Evolutionary conservation across 495 filamentous ascomycete genomes (phyloP).

Genomic region (Podospora appendiculata): DNA sequence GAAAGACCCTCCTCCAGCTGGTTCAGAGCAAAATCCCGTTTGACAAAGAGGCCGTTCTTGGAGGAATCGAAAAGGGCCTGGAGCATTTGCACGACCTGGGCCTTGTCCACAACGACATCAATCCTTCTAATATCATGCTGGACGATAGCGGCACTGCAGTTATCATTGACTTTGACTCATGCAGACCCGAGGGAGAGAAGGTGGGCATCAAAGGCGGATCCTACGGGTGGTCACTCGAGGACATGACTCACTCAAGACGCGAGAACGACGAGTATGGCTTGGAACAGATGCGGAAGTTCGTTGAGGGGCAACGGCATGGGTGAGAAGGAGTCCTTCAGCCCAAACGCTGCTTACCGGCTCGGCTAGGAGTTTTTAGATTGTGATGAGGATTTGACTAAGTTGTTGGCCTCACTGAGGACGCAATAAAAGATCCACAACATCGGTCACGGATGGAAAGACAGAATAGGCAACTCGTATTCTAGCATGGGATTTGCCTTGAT

Average conservation of each 20-base stretch:
- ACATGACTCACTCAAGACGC: background rate
- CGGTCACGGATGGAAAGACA: no score
- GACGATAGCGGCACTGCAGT: constrained; percentile 10
- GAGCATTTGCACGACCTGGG: constrained; percentile 30
- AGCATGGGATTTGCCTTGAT: no score
- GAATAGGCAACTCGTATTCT: no score
- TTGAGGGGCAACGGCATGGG: no score
- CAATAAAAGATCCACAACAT: no score
- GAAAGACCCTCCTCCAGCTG: background rate
- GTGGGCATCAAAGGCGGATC: background rate
- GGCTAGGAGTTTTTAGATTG: no score
- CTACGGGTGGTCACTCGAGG: background rate
- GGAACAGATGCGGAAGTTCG: no score
- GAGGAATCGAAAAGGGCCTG: background rate
- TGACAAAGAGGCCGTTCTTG: background rate
- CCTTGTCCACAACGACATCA: constrained; percentile 33
- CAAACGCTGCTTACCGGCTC: no score
- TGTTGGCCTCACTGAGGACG: no score
- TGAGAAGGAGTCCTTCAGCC: no score
- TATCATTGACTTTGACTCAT: constrained; percentile 12
- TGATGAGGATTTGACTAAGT: no score
- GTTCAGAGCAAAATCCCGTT: background rate
- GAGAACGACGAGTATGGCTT: background rate
- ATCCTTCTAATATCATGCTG: constrained; percentile 32
- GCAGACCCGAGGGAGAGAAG: background rate